These are phyloP conservation scores for Circinella umbellata DNA, from an alignment of 371 early-diverging fungal species.

Conservation along the genomic window DNA sequence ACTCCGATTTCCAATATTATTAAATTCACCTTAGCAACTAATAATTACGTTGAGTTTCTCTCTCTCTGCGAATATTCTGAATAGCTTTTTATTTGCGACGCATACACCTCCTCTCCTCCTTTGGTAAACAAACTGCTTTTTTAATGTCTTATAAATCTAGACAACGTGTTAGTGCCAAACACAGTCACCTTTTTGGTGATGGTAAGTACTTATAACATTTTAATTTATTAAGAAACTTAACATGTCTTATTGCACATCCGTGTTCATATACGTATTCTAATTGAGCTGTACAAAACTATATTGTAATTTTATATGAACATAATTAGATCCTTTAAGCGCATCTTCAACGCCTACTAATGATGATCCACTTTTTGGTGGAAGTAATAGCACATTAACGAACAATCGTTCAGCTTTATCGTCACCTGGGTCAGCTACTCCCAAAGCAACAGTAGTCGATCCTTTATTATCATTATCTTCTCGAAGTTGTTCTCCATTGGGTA, in stretches of 20 bases:
- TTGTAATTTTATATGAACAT: not conserved
- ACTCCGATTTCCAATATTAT: no score
- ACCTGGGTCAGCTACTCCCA: not conserved
- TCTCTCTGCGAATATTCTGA: no score
- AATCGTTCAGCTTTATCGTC: slow-evolving; percentile 12
- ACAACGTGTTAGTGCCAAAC: slow-evolving; percentile 43
- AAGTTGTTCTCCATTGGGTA: slow-evolving; percentile 5
- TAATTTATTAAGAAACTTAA: no score
- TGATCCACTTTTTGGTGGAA: slow-evolving; percentile 32
- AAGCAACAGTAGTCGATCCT: slow-evolving; percentile 2
- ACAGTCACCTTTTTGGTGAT: slow-evolving; percentile 53
- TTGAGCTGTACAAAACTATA: no score
- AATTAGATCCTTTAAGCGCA: slow-evolving; percentile 43
- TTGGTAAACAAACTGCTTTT: not conserved
- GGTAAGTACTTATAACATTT: slow-evolving; percentile 26
- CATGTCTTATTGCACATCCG: no score
- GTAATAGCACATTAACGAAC: not conserved
- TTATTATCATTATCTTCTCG: slow-evolving; percentile 2
- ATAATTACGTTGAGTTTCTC: no score
- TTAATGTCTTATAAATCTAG: slow-evolving; percentile 50
- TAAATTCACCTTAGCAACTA: no score
- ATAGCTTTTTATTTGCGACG: no score
- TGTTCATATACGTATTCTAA: no score
- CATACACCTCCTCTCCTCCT: not conserved
- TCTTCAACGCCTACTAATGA: slow-evolving; percentile 27